Conservation (phyloP, 2,329 filamentous ascomycete genomes). For the Beauveria varroae region DNA sequence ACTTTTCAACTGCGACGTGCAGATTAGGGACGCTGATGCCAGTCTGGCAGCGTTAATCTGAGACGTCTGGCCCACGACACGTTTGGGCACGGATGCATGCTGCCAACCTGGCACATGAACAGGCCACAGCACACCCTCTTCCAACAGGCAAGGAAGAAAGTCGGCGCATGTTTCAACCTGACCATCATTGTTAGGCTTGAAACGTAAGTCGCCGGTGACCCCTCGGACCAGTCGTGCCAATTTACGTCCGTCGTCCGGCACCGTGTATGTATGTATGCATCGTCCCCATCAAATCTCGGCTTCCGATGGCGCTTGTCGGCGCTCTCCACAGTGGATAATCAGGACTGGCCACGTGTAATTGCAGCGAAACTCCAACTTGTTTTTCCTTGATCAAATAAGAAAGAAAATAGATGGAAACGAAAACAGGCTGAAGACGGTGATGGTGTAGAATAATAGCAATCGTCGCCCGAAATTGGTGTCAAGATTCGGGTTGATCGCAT, state of each 20-base stretch:
- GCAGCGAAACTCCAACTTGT: too few relatives aligned
- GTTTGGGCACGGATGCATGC: slow-evolving; percentile 9
- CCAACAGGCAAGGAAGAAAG: neutral
- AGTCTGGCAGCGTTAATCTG: slow-evolving; percentile 1
- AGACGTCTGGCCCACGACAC: neutral
- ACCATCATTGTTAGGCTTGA: neutral
- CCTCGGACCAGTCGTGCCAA: neutral
- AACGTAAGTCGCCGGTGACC: neutral
- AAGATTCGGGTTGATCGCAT: too few relatives aligned
- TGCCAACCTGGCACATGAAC: neutral
- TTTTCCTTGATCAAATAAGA: neutral
- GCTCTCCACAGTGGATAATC: neutral
- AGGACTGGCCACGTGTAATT: too few relatives aligned
- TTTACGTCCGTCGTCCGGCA: too few relatives aligned
- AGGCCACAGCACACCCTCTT: neutral
- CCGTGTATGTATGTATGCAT: too few relatives aligned
- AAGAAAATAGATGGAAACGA: neutral
- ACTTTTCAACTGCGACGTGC: neutral
- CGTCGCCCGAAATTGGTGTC: too few relatives aligned
- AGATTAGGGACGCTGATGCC: neutral
- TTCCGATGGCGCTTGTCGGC: slow-evolving; percentile 5
- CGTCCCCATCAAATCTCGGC: neutral
- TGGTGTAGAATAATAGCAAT: too few relatives aligned
- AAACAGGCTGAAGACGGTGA: neutral
- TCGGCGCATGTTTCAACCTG: neutral